These are phyloP conservation scores for Ormosia emarginata DNA, from an alignment of 306 rosid genomes.

Conservation along the genomic window DNA sequence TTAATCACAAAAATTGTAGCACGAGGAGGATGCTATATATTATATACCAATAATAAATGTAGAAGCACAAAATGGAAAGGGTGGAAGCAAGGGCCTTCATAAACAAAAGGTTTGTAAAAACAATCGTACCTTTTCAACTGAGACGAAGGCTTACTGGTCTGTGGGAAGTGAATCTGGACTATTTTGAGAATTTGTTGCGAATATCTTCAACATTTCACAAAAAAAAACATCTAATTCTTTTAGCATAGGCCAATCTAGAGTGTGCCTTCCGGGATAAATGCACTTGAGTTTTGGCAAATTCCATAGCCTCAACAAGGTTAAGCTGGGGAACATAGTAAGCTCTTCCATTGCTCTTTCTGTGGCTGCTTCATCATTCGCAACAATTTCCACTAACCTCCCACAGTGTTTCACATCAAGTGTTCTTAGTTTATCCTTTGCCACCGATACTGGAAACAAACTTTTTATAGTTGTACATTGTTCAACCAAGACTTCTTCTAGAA, in stretches of 20 bases:
- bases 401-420: background rate
- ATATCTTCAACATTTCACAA: background rate
- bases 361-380: background rate
- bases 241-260: background rate
- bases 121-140: conserved; percentile 2
- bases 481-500: background rate
- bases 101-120: background rate
- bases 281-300: background rate
- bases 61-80: no score
- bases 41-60: no score
- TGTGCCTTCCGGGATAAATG: background rate
- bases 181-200: background rate
- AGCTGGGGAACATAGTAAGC: background rate
- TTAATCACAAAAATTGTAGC: no score
- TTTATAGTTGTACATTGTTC: background rate
- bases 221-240: background rate
- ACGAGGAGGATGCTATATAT: no score
- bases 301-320: background rate
- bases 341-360: background rate
- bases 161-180: background rate
- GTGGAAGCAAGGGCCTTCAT: no score
- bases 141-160: background rate
- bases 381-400: background rate
- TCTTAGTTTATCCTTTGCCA: background rate
- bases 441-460: background rate